Evolutionary conservation across 2,329 filamentous ascomycete species (phyloP).

Genomic region (Orbilia javanica): DNA sequence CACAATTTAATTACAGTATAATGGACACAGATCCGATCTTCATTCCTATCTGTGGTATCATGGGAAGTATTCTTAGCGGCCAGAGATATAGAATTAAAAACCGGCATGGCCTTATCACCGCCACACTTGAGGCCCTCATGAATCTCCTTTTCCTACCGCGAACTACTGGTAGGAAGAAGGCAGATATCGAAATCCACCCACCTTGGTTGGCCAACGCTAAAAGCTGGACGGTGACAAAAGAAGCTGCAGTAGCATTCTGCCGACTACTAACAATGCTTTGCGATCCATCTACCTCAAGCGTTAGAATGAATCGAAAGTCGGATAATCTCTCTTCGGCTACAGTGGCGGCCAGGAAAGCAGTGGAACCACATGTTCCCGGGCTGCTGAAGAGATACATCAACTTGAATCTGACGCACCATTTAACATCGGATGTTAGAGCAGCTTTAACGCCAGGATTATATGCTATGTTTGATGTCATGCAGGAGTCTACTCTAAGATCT

Average conservation of each 20-base stretch:
- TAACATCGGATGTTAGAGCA: constrained; percentile 34
- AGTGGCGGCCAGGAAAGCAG: constrained; percentile 42
- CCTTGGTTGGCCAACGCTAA: constrained; percentile 39
- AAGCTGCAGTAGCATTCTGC: constrained; percentile 35
- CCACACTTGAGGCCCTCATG: constrained; percentile 31
- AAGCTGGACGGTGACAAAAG: constrained; percentile 31
- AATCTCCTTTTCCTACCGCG: constrained; percentile 43
- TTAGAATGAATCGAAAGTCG: constrained; percentile 42
- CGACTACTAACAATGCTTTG: constrained; percentile 56
- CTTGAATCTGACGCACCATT: constrained; percentile 42
- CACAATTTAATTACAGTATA: constrained; percentile 8
- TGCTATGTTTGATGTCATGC: constrained; percentile 56
- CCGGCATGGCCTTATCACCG: constrained; percentile 35
- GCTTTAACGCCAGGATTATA: constrained; percentile 49
- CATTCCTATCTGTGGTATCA: constrained; percentile 35
- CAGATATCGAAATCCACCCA: constrained; percentile 42
- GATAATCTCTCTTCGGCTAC: constrained; percentile 50
- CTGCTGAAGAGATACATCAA: constrained; percentile 43
- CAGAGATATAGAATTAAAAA: constrained; percentile 46
- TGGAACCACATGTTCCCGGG: constrained; percentile 34
- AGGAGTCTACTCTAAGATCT: constrained; percentile 38
- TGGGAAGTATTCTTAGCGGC: constrained; percentile 35
- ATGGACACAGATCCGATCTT: constrained; percentile 30
- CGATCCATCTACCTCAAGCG: constrained; percentile 53
- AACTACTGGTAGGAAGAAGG: constrained; percentile 24